Evolutionary conservation across 768 basidiomycete species (phyloP), one percentile per base, ranked within the genome.

Genomic region (Tylopilus sp.): DNA sequence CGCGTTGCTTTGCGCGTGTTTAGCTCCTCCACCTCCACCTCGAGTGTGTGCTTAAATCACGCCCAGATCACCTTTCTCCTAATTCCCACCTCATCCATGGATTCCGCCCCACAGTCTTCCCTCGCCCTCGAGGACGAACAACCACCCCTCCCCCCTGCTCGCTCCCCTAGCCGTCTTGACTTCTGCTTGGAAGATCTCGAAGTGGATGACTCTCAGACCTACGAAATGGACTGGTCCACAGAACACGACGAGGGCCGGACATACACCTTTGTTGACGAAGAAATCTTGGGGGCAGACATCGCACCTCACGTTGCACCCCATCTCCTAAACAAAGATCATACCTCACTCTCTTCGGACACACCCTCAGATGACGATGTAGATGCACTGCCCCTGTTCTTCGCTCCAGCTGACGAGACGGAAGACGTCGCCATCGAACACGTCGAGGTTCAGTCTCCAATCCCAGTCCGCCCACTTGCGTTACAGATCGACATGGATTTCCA

Each of bases 151-250:
- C 30, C 40, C n/a, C 75, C 77, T 30, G 65, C 68, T 57, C 75
- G 78, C 28, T 77, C 79, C 44, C 68, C 70, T 25, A 82, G 76
- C 55, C 77, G 76, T 40, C 70, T 80, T 8, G 76, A 76, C 42
- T 79, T 79, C 35, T 62, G 65, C 46, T 18, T 52, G 28, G 44
- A 53, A 11, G 47, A 33, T 11, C 18, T 28, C 2, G 53, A n/a
- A n/a, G n/a, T n/a, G n/a, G n/a, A n/a, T n/a, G n/a, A 58, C 35
- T 26, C 45, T 36, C 53, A 44, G 20, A 45, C 25, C n/a, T 20
- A 52, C 20, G 45, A 21, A 18, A 55, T 54, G 43, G 52, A 57
- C 9, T 63, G 57, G 62, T 47, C 43, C n/a, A 44, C 15, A 15
- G 48, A 41, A 52, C 45, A 47, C 23, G 21, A 42, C 18, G 28